Evolutionary conservation across 2,329 filamentous ascomycete species (phyloP).

Genomic region (Botrytis elliptica): DNA sequence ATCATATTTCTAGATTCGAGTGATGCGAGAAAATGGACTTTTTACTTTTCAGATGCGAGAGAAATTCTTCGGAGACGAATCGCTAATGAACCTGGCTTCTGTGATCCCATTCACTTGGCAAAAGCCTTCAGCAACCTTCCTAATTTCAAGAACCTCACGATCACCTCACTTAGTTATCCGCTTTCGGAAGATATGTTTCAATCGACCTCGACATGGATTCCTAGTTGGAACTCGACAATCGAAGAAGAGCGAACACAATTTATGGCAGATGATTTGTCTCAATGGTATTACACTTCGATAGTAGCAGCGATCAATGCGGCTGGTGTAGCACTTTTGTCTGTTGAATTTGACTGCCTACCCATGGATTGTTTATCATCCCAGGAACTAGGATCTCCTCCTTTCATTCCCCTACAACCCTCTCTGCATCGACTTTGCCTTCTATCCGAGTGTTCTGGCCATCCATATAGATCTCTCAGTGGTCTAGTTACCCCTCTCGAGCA

Average conservation of each 20-base stretch:
- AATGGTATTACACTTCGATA: conserved; percentile 22
- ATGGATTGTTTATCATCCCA: conserved; percentile 18
- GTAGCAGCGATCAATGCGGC: conserved; percentile 17
- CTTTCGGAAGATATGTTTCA: conserved; percentile 12
- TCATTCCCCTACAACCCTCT: conserved; percentile 17
- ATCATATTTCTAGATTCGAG: conserved; percentile 20
- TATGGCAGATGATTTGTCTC: conserved; percentile 19
- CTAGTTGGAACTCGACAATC: conserved; percentile 16
- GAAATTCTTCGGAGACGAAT: conserved; percentile 18
- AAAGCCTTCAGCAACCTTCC: conserved; percentile 1
- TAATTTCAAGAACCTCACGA: conserved; percentile 1
- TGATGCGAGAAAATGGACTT: conserved; percentile 17
- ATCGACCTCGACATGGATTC: conserved; percentile 13
- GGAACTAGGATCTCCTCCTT: conserved; percentile 8
- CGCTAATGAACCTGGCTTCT: conserved; percentile 7
- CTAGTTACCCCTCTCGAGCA: conserved; percentile 1
- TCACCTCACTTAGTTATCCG: conserved; percentile 16
- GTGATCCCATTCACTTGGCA: conserved; percentile 9
- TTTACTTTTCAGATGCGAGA: conserved; percentile 19
- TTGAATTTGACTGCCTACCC: conserved; percentile 16
- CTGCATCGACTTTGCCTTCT: conserved; percentile 10
- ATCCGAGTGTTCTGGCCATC: background rate
- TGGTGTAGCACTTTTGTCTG: background rate
- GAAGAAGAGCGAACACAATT: conserved; percentile 16
- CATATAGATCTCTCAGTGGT: conserved; percentile 12